Percentiles rank a stretch among this genome's conserved stretches.
Evolutionary conservation across 768 basidiomycete species (phyloP).

Genomic region (Favolaschia claudopus): DNA sequence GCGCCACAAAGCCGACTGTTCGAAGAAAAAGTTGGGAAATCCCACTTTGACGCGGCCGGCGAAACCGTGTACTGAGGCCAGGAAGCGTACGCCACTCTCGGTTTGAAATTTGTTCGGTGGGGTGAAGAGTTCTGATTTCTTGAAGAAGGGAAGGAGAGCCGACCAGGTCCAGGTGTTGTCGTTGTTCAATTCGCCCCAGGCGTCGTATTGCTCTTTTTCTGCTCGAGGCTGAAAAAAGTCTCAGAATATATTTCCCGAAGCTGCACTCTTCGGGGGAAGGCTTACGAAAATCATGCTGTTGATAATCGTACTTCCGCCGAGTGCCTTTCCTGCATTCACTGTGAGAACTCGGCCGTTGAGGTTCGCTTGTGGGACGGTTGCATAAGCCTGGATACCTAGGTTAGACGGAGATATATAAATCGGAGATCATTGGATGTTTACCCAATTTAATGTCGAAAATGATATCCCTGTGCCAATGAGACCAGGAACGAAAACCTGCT

Average conservation of each 20-base stretch:
- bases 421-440: background rate
- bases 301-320: conserved; percentile 68
- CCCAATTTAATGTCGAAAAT: conserved; percentile 55
- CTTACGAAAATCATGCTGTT: conserved; percentile 53
- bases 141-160: conserved; percentile 51
- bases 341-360: conserved; percentile 47
- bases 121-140: conserved; percentile 63
- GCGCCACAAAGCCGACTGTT: conserved; percentile 38
- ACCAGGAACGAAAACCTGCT: conserved; percentile 41
- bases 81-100: conserved; percentile 32
- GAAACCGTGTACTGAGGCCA: conserved; percentile 35
- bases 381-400: conserved; percentile 37
- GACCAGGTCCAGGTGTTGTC: conserved; percentile 48
- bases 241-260: background rate
- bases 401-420: background rate
- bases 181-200: conserved; percentile 40
- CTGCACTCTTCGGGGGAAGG: background rate
- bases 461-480: conserved; percentile 37
- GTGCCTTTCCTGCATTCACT: conserved; percentile 50
- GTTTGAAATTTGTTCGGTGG: conserved; percentile 47
- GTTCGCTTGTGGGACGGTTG: conserved; percentile 51
- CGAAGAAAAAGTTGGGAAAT: conserved; percentile 41
- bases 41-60: conserved; percentile 41
- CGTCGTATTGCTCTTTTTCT: conserved; percentile 42
- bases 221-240: conserved; percentile 35